Evolutionary conservation across 1,284 basidiomycete genomes (phyloP).

Genomic region (Nidula niveotomentosa): DNA sequence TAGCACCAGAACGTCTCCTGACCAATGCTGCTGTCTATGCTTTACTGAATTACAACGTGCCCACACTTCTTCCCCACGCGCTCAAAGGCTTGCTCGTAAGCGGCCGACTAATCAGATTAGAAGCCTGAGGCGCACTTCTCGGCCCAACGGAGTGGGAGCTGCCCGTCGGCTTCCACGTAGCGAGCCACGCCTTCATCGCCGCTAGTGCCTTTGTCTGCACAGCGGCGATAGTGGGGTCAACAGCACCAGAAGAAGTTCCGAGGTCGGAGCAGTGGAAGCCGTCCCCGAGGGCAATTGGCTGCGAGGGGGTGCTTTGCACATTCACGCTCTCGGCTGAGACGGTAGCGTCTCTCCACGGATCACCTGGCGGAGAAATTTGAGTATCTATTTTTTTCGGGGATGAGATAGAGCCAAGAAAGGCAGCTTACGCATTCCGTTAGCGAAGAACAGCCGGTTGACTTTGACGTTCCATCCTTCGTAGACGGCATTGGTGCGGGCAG

Average conservation of each 20-base stretch:
- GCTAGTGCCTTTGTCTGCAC: constrained; percentile 46
- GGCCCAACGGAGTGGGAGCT: constrained; percentile 9
- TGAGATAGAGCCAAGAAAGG: background rate
- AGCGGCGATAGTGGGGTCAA: constrained; percentile 49
- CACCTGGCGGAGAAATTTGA: constrained; percentile 36
- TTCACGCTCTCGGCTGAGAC: constrained; percentile 55
- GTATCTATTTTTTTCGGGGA: no score
- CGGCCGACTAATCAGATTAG: background rate
- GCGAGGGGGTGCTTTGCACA: constrained; percentile 45
- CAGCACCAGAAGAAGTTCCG: constrained; percentile 35
- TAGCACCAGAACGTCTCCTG: no score
- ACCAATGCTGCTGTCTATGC: no score
- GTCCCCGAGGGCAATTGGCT: constrained; percentile 56
- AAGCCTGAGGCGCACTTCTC: constrained; percentile 7
- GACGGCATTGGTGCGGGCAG: constrained; percentile 39
- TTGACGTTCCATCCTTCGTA: constrained; percentile 66
- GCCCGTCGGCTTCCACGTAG: constrained; percentile 34
- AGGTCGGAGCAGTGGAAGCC: constrained; percentile 73
- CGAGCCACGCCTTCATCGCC: constrained; percentile 49
- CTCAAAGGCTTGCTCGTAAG: constrained; percentile 25
- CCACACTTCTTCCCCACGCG: constrained; percentile 10
- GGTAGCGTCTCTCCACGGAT: constrained; percentile 74
- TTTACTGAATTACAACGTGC: background rate
- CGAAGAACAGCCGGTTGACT: constrained; percentile 62
- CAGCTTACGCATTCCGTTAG: constrained; percentile 60